Percentiles rank a stretch among this genome's conserved stretches.
These are phyloP conservation scores for Luffa acutangula DNA, from an alignment of 306 rosid genomes.

Conservation along the genomic window DNA sequence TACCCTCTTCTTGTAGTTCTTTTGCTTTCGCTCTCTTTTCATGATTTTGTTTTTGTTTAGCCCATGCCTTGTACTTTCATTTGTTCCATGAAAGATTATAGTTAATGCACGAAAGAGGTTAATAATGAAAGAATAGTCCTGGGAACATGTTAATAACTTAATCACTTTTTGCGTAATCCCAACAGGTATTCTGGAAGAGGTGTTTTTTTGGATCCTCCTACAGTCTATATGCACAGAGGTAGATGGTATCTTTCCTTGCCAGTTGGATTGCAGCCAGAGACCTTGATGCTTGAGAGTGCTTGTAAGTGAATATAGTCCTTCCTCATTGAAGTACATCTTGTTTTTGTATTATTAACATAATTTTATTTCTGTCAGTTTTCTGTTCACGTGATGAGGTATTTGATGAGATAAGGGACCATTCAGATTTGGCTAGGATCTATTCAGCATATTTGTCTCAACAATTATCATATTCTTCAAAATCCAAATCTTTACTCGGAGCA, in stretches of 20 bases:
- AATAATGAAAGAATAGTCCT: slow-evolving; percentile 3
- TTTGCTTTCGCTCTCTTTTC: neutral
- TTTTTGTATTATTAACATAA: slow-evolving; percentile 11
- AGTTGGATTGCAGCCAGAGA: slow-evolving; percentile 37
- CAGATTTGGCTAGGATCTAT: slow-evolving; percentile 62
- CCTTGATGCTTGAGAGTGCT: slow-evolving; percentile 18
- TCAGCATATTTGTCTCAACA: slow-evolving; percentile 50
- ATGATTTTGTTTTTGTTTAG: neutral
- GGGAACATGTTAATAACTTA: slow-evolving; percentile 9
- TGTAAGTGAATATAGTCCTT: slow-evolving; percentile 24
- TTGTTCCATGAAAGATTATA: neutral
- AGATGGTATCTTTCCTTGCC: slow-evolving; percentile 69
- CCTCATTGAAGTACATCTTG: neutral
- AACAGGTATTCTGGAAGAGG: slow-evolving; percentile 96
- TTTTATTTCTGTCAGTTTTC: slow-evolving; percentile 46
- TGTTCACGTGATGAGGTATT: slow-evolving; percentile 55
- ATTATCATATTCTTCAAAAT: slow-evolving; percentile 37
- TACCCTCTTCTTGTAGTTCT: neutral
- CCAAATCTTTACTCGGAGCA: slow-evolving; percentile 52
- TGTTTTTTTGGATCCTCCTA: slow-evolving; percentile 81
- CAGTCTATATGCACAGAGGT: slow-evolving; percentile 50
- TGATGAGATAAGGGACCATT: slow-evolving; percentile 50
- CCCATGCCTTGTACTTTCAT: neutral
- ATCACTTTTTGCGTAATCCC: slow-evolving; percentile 14
- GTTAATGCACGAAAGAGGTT: neutral